Percentiles rank a stretch among this genome's conserved stretches.
These are phyloP conservation scores for Irpex sp. DNA, from an alignment of 1,284 basidiomycete genomes.

Conservation along the genomic window DNA sequence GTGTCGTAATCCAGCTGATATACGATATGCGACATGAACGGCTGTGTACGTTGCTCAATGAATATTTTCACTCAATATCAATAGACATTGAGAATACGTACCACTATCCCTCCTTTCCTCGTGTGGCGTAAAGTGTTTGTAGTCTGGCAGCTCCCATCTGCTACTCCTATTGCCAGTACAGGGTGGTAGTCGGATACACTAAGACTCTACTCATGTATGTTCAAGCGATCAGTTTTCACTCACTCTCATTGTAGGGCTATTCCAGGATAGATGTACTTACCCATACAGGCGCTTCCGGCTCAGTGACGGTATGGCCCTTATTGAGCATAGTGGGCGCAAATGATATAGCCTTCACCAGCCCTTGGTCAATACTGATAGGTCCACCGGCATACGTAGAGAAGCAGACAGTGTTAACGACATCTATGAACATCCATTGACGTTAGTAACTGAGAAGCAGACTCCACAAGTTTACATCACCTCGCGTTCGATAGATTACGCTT, in stretches of 20 bases:
- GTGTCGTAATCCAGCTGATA: conserved; percentile 87
- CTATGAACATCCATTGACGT: conserved; percentile 31
- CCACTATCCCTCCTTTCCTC: conserved; percentile 63
- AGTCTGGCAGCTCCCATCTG: conserved; percentile 77
- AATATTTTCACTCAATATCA: background rate
- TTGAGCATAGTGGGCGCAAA: conserved; percentile 70
- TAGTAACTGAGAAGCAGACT: background rate
- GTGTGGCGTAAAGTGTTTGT: conserved; percentile 71
- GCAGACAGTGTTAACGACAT: conserved; percentile 64
- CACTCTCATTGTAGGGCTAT: background rate
- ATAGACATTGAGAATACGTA: conserved; percentile 31
- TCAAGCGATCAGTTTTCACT: background rate
- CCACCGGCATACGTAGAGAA: conserved; percentile 66
- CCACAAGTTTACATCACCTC: conserved; percentile 42
- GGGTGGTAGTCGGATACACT: conserved; percentile 83
- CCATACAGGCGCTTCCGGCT: conserved; percentile 78
- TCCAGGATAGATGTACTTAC: conserved; percentile 38
- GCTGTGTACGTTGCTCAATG: conserved; percentile 37
- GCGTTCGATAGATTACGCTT: conserved; percentile 68
- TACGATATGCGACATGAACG: conserved; percentile 73
- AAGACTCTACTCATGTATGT: conserved; percentile 42
- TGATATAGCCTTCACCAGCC: conserved; percentile 74
- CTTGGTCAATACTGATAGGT: conserved; percentile 71
- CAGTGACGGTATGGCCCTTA: conserved; percentile 66
- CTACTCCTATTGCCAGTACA: conserved; percentile 74